Evolutionary conservation across 306 rosid species (phyloP), one percentile per base, ranked within the genome.

Genomic region (Inga oerstediana): DNA sequence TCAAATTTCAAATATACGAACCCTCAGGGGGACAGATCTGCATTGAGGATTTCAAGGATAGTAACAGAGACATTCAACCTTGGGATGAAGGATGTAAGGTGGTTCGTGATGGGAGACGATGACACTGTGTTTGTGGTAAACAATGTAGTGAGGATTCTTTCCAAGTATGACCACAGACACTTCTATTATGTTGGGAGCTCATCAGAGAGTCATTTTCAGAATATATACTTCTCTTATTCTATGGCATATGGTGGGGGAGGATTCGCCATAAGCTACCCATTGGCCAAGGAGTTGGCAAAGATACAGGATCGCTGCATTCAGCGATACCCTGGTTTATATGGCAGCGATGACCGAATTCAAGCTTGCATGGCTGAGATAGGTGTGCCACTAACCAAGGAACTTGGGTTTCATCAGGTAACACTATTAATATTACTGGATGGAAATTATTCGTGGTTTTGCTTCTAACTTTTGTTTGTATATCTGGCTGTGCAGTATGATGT

Each of bases 201-300:
- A 2, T 94, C 99, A 3, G 99, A 94, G 83, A 96, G 97, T 66
- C 97, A 96, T 84, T 88, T 90, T 64, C 98, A 96, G 80, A 94
- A 96, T 37, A 92, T 96, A 7, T 89, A 90, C 76, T 94, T 96
- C 79, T 96, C 99, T 2, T 96, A 94, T 68, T 88, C 87, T 6
- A 94, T 96, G 98, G 99, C 99, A 0, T 96, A 82, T 65, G 98
- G 99, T 3, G 97, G 99, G 0, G 99, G 98, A 13, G 99, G 99
- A 71, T 96, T 96, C 32, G 99, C 99, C 1, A 90, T 96, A 52
- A 96, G 99, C 56, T 93, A 92, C 67, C 98, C 99, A 1, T 81
- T 96, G 89, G 99, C 98, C 0, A 51, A 46, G 71, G 97, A 94
- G 77, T 27, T 96, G 27, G 92, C 90, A 48, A 96, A 88, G 88